Conservation (phyloP, 2,329 filamentous ascomycete species). For the Hirsutella thompsonii region DNA sequence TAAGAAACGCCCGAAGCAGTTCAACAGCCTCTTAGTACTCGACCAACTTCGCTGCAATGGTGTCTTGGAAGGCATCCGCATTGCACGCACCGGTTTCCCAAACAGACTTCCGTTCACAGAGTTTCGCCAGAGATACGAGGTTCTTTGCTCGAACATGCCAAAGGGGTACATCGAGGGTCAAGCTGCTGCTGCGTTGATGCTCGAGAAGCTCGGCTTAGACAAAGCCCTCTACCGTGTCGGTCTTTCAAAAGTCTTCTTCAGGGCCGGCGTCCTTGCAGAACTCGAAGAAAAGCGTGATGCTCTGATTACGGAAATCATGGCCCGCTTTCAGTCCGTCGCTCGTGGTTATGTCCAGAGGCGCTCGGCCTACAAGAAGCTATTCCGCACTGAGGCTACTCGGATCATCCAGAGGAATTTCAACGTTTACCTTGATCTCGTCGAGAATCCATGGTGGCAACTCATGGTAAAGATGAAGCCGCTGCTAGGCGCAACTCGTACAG, state of each 20-base stretch:
- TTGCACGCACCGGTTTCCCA: slow-evolving; percentile 91
- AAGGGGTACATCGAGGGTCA: slow-evolving; percentile 88
- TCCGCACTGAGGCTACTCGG: slow-evolving; percentile 83
- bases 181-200: slow-evolving; percentile 69
- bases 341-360: slow-evolving; percentile 82
- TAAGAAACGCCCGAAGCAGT: slow-evolving; percentile 90
- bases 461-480: slow-evolving; percentile 92
- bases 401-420: slow-evolving; percentile 94
- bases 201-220: slow-evolving; percentile 80
- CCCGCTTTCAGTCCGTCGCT: slow-evolving; percentile 81
- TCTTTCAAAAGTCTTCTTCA: slow-evolving; percentile 95
- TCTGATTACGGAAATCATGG: slow-evolving; percentile 88
- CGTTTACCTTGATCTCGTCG: slow-evolving; percentile 77
- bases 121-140: slow-evolving; percentile 91
- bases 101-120: slow-evolving; percentile 87
- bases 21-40: slow-evolving; percentile 81
- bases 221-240: slow-evolving; percentile 82
- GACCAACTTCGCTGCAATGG: slow-evolving; percentile 98
- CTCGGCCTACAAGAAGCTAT: slow-evolving; percentile 83
- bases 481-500: slow-evolving; percentile 80
- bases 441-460: slow-evolving; percentile 95
- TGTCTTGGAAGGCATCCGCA: slow-evolving; percentile 96
- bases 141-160: slow-evolving; percentile 78
- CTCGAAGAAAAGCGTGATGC: slow-evolving; percentile 91
- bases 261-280: slow-evolving; percentile 88